These are phyloP conservation scores for Aphanomyces stellatus DNA, from an alignment of 352 stramenopile genomes.

Conservation along the genomic window DNA sequence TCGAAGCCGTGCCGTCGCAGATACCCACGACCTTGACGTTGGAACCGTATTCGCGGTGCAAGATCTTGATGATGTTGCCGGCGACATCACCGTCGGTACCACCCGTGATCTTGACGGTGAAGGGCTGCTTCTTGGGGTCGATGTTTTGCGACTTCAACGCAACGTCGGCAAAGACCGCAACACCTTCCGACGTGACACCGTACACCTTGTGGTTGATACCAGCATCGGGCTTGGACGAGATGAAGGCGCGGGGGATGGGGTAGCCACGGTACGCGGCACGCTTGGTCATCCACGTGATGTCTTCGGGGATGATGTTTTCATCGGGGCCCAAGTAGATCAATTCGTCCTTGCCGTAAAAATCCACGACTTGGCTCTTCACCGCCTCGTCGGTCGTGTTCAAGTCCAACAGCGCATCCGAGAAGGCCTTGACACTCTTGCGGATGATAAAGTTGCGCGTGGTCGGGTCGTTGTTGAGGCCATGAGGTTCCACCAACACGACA, in stretches of 20 bases:
- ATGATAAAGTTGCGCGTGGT: conserved; percentile 59
- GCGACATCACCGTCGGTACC: conserved; percentile 96
- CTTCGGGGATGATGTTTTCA: conserved; percentile 91
- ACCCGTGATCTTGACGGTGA: conserved; percentile 96
- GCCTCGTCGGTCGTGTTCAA: conserved; percentile 88
- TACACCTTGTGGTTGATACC: conserved; percentile 98
- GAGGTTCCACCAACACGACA: conserved; percentile 92
- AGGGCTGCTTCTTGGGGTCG: conserved; percentile 71
- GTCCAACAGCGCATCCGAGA: conserved; percentile 95
- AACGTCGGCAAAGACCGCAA: conserved; percentile 94
- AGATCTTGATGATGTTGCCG: conserved; percentile 98
- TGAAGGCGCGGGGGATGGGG: conserved; percentile 93
- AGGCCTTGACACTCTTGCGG: conserved; percentile 95
- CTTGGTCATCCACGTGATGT: conserved; percentile 96
- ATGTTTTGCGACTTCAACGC: conserved; percentile 89
- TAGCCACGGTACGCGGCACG: conserved; percentile 91
- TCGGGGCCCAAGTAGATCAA: conserved; percentile 97
- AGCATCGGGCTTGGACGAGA: conserved; percentile 92
- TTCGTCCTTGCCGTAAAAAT: conserved; percentile 82
- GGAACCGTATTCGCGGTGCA: conserved; percentile 89
- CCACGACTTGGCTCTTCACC: conserved; percentile 65
- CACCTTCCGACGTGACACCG: conserved; percentile 95
- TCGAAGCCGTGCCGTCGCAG: conserved; percentile 90
- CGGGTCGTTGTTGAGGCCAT: conserved; percentile 80
- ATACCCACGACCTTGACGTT: conserved; percentile 89